Evolutionary conservation across 768 basidiomycete species (phyloP).

Genomic region (Agrocybe pediades): DNA sequence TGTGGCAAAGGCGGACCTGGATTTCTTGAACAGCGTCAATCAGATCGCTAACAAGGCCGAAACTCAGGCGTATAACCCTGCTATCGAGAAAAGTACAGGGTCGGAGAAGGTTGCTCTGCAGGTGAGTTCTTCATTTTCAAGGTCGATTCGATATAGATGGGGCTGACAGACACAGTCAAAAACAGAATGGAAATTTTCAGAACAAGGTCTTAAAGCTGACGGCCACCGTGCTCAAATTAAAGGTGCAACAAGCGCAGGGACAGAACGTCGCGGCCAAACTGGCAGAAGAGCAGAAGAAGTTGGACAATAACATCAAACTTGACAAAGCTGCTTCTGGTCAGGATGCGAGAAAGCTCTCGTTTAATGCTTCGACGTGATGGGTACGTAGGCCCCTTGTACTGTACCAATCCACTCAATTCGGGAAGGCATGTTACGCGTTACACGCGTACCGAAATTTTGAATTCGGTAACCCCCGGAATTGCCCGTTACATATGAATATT

Average conservation of each 20-base stretch:
- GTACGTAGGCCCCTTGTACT: no score
- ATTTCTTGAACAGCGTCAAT: slow-evolving; percentile 16
- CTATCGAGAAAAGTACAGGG: slow-evolving; percentile 5
- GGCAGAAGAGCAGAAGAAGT: slow-evolving; percentile 10
- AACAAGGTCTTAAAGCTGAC: slow-evolving; percentile 16
- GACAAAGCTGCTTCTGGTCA: slow-evolving; percentile 12
- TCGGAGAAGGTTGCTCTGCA: slow-evolving; percentile 8
- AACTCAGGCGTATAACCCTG: slow-evolving; percentile 8
- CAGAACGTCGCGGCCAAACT: background rate
- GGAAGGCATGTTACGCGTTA: no score
- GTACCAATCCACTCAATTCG: no score
- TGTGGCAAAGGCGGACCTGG: slow-evolving; percentile 7
- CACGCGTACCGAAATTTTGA: no score
- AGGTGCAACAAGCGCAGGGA: slow-evolving; percentile 10
- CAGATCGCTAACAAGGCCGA: slow-evolving; percentile 14
- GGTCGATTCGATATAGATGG: no score
- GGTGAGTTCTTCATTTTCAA: background rate
- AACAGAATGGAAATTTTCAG: slow-evolving; percentile 14
- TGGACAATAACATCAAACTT: slow-evolving; percentile 12
- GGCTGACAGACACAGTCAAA: background rate
- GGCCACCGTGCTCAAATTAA: slow-evolving; percentile 8
- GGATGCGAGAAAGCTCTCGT: slow-evolving; percentile 8
- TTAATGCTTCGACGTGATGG: slow-evolving; percentile 9
- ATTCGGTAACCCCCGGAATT: no score
- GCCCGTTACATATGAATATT: no score